Evolutionary conservation across 371 early-diverging fungal genomes (phyloP), one percentile per base, ranked within the genome.

Genomic region (Apophysomyces variabilis): DNA sequence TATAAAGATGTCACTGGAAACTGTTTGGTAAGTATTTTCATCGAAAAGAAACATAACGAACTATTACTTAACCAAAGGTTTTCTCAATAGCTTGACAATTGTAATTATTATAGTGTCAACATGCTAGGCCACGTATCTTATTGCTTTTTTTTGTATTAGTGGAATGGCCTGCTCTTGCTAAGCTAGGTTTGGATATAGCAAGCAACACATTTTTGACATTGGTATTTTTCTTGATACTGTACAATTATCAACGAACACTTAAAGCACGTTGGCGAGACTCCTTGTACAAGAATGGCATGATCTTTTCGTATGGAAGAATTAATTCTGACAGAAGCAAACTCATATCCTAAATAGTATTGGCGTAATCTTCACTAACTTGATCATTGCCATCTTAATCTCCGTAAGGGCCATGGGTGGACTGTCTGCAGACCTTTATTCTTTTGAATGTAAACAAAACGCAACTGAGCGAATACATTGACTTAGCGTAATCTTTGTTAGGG

Each of bases 81-180:
- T 58, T 32, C 13, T 14, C 38, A 0, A 54, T 62, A 80, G 80
- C 61, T 80, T 46, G 44, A 66, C 36, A 78, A 78, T 9, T 65
- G 81, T 74, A 78, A 61, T 70, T 62, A 38, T 9, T 35, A 46
- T 21, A 35, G 32, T 16, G 7, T n/a, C 57, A 26, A 26, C 32
- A 26, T 3, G 32, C 3, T 3, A 26, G 32, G 3, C 3, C 32
- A 26, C 1, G 32, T 26, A 26, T 50, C 39, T 41, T 21, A 57
- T 47, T 56, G 26, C 32, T 45, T 36, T 58, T 38, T 45, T 39
- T 59, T 44, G 13, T 60, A 1, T 35, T 60, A 82, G 82, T 79
- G 37, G 74, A 74, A 65, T 82, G 82, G 82, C 82, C 79, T 12
- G 82, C 82, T 5, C 65, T 79, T 57, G 82, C 79, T 13, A 82